Base-by-base conservation (phyloP, 306 rosid species). In the Cyclanthera cordifolia region DNA sequence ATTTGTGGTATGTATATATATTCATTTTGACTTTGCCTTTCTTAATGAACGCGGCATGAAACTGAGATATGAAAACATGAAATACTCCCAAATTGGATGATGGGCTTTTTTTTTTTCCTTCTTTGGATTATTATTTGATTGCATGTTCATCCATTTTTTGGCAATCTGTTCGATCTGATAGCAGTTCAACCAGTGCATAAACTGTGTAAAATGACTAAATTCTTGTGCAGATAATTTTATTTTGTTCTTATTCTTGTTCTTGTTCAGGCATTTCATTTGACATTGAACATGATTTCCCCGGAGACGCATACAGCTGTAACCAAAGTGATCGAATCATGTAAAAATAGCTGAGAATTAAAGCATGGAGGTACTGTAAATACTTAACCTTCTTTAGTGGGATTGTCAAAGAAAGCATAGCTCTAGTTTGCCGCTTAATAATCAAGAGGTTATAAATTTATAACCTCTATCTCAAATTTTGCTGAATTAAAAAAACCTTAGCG, bases 301-400 rank as follows among this genome's bases (percentile, higher is more conserved):
- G 99, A 94, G 87, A 94, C 97, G 71, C 97, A 90, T 78, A 81
- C 80, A 88, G 85, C 86, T 34, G 97, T 94, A 72, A 94, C 83
- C 30, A 96, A 94, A 84, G 99, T 94, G 45, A 94, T 94, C 1
- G 96, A 94, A 81, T 94, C 99, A 2, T 93, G 98, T 79, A 82
- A 91, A 72, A 78, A 82, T 67, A 82, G 76, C 37, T 86, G 82
- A 89, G 41, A 66, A 66, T 71, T 45, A 12, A 70, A 60, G 48
- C 70, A 50, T 43, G 63, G 59, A 80, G 64, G 66, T 61, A 76
- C 72, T 87, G 90, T 87, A 87, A 86, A 84, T 91, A 79, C 74
- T 79, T 76, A 20, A 81, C 81, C 79, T 78, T 56, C 41, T 34
- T 34, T 6, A 0, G 41, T 34, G 41, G 8, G 1, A 34, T 34